Evolutionary conservation across 2,329 filamentous ascomycete genomes (phyloP).

Genomic region (Diaporthe citriasiana): DNA sequence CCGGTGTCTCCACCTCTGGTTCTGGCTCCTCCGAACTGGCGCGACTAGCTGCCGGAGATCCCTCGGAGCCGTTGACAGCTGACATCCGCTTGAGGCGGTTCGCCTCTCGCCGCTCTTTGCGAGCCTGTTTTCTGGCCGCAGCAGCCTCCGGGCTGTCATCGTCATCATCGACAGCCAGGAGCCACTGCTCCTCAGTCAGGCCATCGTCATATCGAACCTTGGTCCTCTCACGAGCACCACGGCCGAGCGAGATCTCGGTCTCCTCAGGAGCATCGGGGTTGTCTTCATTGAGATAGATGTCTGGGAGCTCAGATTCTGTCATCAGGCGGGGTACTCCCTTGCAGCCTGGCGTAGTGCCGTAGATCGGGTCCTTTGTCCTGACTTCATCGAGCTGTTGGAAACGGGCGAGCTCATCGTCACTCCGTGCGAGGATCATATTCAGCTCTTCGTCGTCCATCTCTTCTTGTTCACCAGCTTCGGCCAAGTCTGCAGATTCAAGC

Average conservation of each 20-base stretch:
- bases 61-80: slow-evolving; percentile 59
- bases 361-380: slow-evolving; percentile 74
- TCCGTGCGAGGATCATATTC: slow-evolving; percentile 93
- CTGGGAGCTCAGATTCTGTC: slow-evolving; percentile 88
- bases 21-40: slow-evolving; percentile 82
- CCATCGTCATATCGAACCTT: slow-evolving; percentile 97
- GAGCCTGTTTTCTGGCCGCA: slow-evolving; percentile 88
- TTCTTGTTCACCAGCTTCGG: slow-evolving; percentile 81
- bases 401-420: slow-evolving; percentile 79
- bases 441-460: slow-evolving; percentile 99
- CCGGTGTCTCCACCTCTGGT: slow-evolving; percentile 65
- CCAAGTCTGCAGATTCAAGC: slow-evolving; percentile 84
- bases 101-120: slow-evolving; percentile 81
- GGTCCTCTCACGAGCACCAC: slow-evolving; percentile 94
- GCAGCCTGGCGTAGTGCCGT: slow-evolving; percentile 75
- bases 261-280: slow-evolving; percentile 82
- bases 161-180: slow-evolving; percentile 96
- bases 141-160: slow-evolving; percentile 95
- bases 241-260: slow-evolving; percentile 81
- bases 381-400: slow-evolving; percentile 91
- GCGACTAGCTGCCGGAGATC: slow-evolving; percentile 83
- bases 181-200: slow-evolving; percentile 98
- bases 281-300: slow-evolving; percentile 92
- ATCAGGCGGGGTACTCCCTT: slow-evolving; percentile 84
- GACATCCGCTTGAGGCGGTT: slow-evolving; percentile 78